Conservation (phyloP, 164 flowering plant species). For the Hamamelis virginiana region DNA sequence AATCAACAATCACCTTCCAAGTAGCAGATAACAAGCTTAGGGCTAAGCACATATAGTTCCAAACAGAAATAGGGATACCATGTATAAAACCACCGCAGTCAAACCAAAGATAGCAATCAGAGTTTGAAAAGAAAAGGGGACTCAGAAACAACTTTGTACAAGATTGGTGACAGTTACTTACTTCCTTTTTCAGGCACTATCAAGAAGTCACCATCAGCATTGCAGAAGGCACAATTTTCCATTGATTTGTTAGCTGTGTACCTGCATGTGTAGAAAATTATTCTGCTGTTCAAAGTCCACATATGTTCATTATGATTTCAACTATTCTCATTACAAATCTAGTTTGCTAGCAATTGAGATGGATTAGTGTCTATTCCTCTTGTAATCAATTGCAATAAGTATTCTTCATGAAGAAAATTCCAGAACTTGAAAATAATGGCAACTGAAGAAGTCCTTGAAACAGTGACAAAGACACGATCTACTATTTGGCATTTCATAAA, state of each 20-base stretch:
- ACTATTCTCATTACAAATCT: not conserved
- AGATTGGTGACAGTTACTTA: slow-evolving; percentile 35
- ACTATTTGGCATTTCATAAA: too few relatives aligned
- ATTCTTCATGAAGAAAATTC: too few relatives aligned
- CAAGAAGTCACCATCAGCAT: slow-evolving; percentile 97
- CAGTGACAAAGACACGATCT: too few relatives aligned
- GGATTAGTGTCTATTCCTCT: not conserved
- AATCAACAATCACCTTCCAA: not conserved
- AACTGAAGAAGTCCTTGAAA: too few relatives aligned
- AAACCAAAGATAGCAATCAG: not conserved
- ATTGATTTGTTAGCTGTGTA: slow-evolving; percentile 89
- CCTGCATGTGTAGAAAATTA: slow-evolving; percentile 45
- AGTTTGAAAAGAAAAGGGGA: not conserved
- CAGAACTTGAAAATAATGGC: too few relatives aligned
- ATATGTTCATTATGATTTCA: not conserved
- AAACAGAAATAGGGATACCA: not conserved
- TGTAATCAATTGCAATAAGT: too few relatives aligned
- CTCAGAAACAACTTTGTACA: not conserved
- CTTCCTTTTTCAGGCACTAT: slow-evolving; percentile 95
- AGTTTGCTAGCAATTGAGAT: not conserved
- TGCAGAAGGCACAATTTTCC: slow-evolving; percentile 88
- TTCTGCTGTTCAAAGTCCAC: not conserved
- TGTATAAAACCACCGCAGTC: not conserved
- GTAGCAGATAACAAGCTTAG: not conserved
- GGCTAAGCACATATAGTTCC: not conserved